Conservation (phyloP, 2,329 filamentous ascomycete genomes). For the Trichophyton simii region DNA sequence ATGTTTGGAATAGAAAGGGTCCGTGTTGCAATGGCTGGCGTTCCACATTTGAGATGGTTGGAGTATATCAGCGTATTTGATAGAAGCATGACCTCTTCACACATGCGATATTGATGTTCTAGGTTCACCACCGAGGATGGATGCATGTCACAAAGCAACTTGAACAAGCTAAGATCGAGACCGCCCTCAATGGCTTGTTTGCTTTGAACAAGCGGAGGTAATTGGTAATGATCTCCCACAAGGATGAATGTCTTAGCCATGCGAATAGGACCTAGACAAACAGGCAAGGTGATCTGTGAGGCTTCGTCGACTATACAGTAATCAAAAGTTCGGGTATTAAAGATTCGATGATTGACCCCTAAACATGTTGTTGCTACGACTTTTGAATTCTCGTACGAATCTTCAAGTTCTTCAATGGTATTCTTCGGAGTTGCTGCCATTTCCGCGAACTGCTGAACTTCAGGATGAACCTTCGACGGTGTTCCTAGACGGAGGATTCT, state of each 20-base stretch:
- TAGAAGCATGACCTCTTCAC: slow-evolving; percentile 86
- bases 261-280: slow-evolving; percentile 84
- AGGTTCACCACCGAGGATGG: slow-evolving; percentile 80
- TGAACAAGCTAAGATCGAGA: slow-evolving; percentile 86
- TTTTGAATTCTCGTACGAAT: slow-evolving; percentile 70
- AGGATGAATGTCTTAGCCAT: slow-evolving; percentile 88
- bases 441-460: slow-evolving; percentile 73
- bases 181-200: slow-evolving; percentile 75
- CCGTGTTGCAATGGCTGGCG: slow-evolving; percentile 55
- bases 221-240: slow-evolving; percentile 91
- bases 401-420: slow-evolving; percentile 70
- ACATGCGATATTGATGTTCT: slow-evolving; percentile 97
- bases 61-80: slow-evolving; percentile 89
- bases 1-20: slow-evolving; percentile 58
- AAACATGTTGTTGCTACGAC: slow-evolving; percentile 93
- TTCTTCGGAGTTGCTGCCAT: slow-evolving; percentile 61
- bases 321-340: slow-evolving; percentile 81
- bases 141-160: slow-evolving; percentile 77
- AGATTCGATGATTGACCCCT: slow-evolving; percentile 77
- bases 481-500: slow-evolving; percentile 76
- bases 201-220: slow-evolving; percentile 88
- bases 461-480: slow-evolving; percentile 71
- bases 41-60: slow-evolving; percentile 83
- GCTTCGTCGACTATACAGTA: slow-evolving; percentile 98
- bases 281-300: slow-evolving; percentile 90